Conservation (phyloP, 1,139 yeast species). For the Saccharomycopsis hybrid region DNA sequence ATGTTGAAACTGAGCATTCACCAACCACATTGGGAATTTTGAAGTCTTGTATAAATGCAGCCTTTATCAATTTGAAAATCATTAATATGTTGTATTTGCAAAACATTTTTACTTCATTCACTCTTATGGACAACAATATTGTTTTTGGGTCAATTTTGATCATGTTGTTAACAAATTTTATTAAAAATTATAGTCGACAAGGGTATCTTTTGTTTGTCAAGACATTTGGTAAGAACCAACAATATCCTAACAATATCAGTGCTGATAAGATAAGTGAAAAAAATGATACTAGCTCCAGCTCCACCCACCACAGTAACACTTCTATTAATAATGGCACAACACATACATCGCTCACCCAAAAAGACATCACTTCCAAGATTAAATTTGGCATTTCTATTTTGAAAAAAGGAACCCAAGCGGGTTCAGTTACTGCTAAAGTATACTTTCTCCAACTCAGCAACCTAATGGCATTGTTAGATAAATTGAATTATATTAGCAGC, state of each 20-base stretch:
- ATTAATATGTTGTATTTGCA: slow-evolving; percentile 5
- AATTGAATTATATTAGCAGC: neutral
- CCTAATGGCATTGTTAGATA: slow-evolving; percentile 5
- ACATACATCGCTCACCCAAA: slow-evolving; percentile 1
- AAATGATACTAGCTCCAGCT: too few species aligned
- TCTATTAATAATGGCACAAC: neutral
- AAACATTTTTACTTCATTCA: slow-evolving; percentile 2
- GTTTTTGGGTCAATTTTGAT: slow-evolving; percentile 10
- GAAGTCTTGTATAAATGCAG: slow-evolving; percentile 15
- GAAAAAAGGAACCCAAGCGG: slow-evolving; percentile 2
- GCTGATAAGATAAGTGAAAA: neutral
- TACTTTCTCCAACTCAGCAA: slow-evolving; percentile 9
- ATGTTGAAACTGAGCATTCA: slow-evolving; percentile 2
- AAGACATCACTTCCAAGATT: slow-evolving; percentile 9
- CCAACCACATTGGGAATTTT: slow-evolving; percentile 16
- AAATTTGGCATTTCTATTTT: slow-evolving; percentile 4
- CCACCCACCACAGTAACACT: neutral
- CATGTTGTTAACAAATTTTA: slow-evolving; percentile 16
- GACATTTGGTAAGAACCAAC: neutral
- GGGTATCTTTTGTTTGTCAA: slow-evolving; percentile 11
- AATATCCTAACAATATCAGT: neutral
- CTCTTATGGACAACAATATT: slow-evolving; percentile 13
- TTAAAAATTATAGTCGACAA: slow-evolving; percentile 9
- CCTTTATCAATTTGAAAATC: slow-evolving; percentile 11
- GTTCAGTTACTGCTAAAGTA: slow-evolving; percentile 9